Evolutionary conservation across 148 eudicot species (phyloP).

Genomic region (Fagopyrum homotropicum): DNA sequence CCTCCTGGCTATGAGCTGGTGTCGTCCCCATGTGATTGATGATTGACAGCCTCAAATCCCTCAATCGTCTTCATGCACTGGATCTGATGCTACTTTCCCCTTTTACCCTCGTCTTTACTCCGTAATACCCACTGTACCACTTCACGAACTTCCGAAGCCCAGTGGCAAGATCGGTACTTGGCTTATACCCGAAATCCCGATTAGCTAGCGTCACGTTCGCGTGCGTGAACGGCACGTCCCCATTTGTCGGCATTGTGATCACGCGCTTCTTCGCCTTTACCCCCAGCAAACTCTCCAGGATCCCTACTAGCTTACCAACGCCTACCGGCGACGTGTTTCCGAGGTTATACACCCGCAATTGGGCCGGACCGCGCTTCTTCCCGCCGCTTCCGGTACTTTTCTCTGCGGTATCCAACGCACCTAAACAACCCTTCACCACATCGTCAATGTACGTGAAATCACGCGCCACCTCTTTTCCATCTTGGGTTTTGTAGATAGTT

Average conservation of each 20-base stretch:
- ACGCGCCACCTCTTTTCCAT: constrained; percentile 14
- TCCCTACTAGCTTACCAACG: constrained; percentile 56
- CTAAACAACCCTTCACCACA: constrained; percentile 70
- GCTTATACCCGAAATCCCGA: constrained; percentile 74
- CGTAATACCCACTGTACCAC: constrained; percentile 90
- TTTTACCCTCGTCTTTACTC: constrained; percentile 59
- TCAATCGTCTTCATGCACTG: background rate
- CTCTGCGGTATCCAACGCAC: constrained; percentile 81
- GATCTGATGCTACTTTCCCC: constrained; percentile 23
- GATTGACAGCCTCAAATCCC: constrained; percentile 1
- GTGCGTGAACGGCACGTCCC: constrained; percentile 92
- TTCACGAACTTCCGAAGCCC: constrained; percentile 86
- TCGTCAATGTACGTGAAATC: constrained; percentile 66
- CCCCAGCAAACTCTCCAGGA: constrained; percentile 46
- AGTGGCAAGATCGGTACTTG: constrained; percentile 71
- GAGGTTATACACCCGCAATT: constrained; percentile 70
- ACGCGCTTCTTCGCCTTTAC: constrained; percentile 77
- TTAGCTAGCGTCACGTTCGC: constrained; percentile 82
- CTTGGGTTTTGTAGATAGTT: constrained; percentile 1
- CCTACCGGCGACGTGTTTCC: constrained; percentile 82
- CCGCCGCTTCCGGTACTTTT: constrained; percentile 93
- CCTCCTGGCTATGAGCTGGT: background rate
- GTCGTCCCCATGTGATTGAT: constrained; percentile 8
- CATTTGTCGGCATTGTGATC: constrained; percentile 85
- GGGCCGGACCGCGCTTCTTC: constrained; percentile 65